A percentile compares a stretch with the other conserved stretches of the same genome.
Evolutionary conservation across 306 rosid genomes (phyloP).

Genomic region (Dryas drummondii): DNA sequence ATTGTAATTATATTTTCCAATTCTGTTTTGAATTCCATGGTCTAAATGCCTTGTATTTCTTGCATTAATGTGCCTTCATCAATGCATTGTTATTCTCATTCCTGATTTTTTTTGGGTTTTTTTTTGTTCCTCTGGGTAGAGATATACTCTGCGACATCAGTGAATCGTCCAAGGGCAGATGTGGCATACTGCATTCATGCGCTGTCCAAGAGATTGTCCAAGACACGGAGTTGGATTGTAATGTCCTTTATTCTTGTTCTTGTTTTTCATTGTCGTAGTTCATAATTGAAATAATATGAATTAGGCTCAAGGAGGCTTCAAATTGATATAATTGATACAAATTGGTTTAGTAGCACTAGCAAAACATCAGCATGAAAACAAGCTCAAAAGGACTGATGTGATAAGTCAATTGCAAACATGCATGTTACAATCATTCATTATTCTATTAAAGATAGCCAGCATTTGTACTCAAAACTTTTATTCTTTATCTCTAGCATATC

Average conservation of each 20-base stretch:
- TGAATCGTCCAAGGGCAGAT: conserved; percentile 78
- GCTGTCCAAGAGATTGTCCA: conserved; percentile 69
- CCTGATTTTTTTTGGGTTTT: neutral
- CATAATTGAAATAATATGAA: neutral
- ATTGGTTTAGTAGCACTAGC: neutral
- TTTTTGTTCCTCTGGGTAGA: conserved; percentile 33
- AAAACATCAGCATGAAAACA: neutral
- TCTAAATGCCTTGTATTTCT: neutral
- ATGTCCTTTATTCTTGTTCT: conserved; percentile 11
- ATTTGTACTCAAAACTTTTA: too few species aligned
- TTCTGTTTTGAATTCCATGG: neutral
- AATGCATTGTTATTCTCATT: neutral
- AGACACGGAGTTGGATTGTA: conserved; percentile 89
- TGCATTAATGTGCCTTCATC: neutral
- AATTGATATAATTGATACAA: neutral
- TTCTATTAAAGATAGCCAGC: neutral
- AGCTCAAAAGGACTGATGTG: neutral
- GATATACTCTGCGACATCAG: conserved; percentile 77
- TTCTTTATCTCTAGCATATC: neutral
- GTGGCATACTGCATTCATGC: conserved; percentile 86
- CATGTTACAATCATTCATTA: neutral
- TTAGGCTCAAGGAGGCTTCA: neutral
- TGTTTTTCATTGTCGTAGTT: neutral
- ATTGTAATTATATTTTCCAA: neutral
- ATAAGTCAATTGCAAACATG: neutral